Evolutionary conservation across 352 stramenopile species (phyloP), one percentile per base, ranked within the genome.

Genomic region (Phytopythium delawarense): DNA sequence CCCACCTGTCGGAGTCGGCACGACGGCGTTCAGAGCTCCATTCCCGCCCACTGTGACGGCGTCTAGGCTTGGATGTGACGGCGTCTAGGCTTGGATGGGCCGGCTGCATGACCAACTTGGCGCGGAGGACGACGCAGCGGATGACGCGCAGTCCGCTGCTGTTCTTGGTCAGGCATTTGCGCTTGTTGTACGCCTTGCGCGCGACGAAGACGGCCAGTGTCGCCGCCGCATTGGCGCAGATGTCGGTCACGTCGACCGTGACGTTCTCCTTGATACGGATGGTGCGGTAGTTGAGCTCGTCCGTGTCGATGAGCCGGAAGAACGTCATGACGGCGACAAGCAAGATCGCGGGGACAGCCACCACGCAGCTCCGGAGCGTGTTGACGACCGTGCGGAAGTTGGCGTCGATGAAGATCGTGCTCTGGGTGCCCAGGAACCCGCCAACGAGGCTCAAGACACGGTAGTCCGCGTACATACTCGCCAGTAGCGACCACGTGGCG

Each of bases 191-290:
- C 4, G 66, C 52, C 25, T 70, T 69, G 16, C 66, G 71, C 37
- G 64, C 62, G 9, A 80, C 62, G 34, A 80, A 80, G 25, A 75
- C 48, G 12, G 69, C 61, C 7, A 83, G 71, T 30, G 72, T 83
- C 39, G 73, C 37, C 13, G 69, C 59, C 8, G 72, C 71, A 54
- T 80, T 83, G 37, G 63, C 55, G n/a, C 77, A 83, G n/a, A 83
- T 53, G 32, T 76, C 75, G 9, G 78, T 25, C 49, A 80, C 49
- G 16, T 60, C 46, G 4, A 80, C 46, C 4, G 61, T 63, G 46
- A 76, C 63, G 30, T 74, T 59, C 11, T 52, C 55, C 18, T 21
- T 39, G 32, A 72, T 60, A 7, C 50, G 52, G 15, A 76, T 66
- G 4, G 42, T 37, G 48, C 58, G 46, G 54, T 65, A 67, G 50